Evolutionary conservation across 345 rosid genomes (phyloP).

Genomic region (Melaleuca quinquenervia): DNA sequence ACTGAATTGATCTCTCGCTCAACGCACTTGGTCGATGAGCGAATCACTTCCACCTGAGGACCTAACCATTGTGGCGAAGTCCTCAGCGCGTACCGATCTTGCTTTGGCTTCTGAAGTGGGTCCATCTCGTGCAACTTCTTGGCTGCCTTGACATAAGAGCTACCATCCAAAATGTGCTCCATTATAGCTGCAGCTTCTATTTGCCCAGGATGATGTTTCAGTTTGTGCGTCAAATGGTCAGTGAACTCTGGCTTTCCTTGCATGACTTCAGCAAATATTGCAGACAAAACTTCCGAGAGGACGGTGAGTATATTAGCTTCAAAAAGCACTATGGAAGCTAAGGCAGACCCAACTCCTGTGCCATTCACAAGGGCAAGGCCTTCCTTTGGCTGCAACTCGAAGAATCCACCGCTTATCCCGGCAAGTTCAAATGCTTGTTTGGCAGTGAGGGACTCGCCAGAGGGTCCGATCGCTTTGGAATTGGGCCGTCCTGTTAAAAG

Average conservation of each 20-base stretch:
- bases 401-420: slow-evolving; percentile 20
- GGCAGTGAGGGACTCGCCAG: slow-evolving; percentile 32
- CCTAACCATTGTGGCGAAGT: slow-evolving; percentile 63
- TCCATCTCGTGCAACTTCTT: slow-evolving; percentile 33
- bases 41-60: slow-evolving; percentile 48
- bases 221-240: slow-evolving; percentile 48
- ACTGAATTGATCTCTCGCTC: slow-evolving; percentile 67
- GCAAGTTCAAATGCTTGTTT: slow-evolving; percentile 39
- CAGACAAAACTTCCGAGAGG: slow-evolving; percentile 40
- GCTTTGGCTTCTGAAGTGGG: slow-evolving; percentile 48
- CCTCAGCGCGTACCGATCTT: slow-evolving; percentile 44
- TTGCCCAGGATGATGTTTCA: slow-evolving; percentile 65
- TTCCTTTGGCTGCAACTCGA: slow-evolving; percentile 37
- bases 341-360: slow-evolving; percentile 32
- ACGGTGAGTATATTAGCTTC: slow-evolving; percentile 38
- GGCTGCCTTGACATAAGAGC: slow-evolving; percentile 41
- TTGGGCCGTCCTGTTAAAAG: slow-evolving; percentile 55
- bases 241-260: slow-evolving; percentile 52
- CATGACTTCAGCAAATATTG: slow-evolving; percentile 52
- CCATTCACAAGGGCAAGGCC: slow-evolving; percentile 39
- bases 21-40: slow-evolving; percentile 37
- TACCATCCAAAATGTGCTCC: slow-evolving; percentile 54
- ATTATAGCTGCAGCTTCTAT: slow-evolving; percentile 59
- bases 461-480: slow-evolving; percentile 50
- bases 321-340: slow-evolving; percentile 41